Base-by-base conservation (phyloP, 805 yeast genomes). In the Metschnikowia peoriensis region DNA sequence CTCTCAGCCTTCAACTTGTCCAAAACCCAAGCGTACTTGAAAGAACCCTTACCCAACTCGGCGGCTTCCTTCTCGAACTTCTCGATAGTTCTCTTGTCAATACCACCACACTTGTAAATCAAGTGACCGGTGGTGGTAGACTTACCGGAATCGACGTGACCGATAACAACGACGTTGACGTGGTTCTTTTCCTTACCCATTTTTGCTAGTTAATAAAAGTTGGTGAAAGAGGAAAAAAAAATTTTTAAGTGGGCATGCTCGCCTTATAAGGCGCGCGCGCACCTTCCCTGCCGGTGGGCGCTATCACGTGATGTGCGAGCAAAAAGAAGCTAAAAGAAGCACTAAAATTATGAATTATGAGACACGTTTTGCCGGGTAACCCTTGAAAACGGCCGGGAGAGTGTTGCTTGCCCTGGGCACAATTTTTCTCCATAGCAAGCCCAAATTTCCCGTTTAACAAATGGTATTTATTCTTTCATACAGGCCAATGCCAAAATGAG, bases 81-180 rank as follows among this genome's bases (percentile, higher is more conserved):
- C 85, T 91, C 97, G 74, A 90, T 90, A 77, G 97, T 91, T 85
- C 97, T 88, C 89, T 90, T 91, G 83, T 91, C 97, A 71, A 89
- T 89, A 87, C 96, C 97, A 88, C 97, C 97, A 84, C 97, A 92
- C 93, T 91, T 91, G 96, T 77, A 92, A 76, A 92, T 91, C 82
- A 92, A 88, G 87, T 92, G 97, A 81, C 97, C 97, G 78, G 98
- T 92, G 81, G 97, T 93, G 76, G 98, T 92, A 64, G 97, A 93
- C 84, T 89, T 88, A 71, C 77, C 77, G 72, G 97, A 92, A 83
- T 93, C 98, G 97, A 94, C 98, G 96, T 93, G 98, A 82, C 98
- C 99, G 80, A 93, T 93, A 77, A 94, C 98, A 80, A 94, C 99
- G 83, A 93, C 96, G 97, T 93, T 93, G 84, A 93, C 89, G 89